Evolutionary conservation across 768 basidiomycete genomes (phyloP).

Genomic region (Mycena belliarum): DNA sequence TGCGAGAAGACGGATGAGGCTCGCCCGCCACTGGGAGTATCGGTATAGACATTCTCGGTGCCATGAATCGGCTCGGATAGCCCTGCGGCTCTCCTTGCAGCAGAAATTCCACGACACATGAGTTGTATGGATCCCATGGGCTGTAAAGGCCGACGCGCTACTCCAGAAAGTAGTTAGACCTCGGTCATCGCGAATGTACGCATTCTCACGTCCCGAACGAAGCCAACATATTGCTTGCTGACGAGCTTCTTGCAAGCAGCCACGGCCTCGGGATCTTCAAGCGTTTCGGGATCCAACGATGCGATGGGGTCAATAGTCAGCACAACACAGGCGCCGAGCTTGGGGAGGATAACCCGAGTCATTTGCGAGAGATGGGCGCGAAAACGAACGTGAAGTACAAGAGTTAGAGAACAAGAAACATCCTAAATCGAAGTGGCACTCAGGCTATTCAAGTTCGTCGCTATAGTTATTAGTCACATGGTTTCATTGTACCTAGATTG

Average conservation of each 20-base stretch:
- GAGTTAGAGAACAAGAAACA: background rate
- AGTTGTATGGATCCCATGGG: background rate
- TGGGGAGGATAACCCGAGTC: background rate
- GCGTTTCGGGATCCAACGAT: background rate
- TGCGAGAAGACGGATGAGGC: conserved; percentile 6
- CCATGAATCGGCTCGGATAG: background rate
- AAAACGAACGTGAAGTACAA: background rate
- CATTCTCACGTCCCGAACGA: background rate
- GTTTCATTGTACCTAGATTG: too few relatives aligned
- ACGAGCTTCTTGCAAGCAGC: background rate
- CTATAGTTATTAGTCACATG: too few relatives aligned
- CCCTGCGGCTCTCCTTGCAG: conserved; percentile 2
- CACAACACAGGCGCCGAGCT: background rate
- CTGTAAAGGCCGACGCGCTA: background rate
- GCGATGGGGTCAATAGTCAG: background rate
- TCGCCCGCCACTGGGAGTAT: conserved; percentile 6
- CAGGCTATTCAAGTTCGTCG: too few relatives aligned
- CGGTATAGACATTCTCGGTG: conserved; percentile 12
- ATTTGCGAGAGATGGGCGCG: too few relatives aligned
- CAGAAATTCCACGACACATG: background rate
- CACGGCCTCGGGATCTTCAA: background rate
- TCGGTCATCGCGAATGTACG: background rate
- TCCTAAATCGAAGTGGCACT: too few relatives aligned
- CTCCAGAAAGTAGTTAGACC: background rate
- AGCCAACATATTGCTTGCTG: background rate